Evolutionary conservation across 495 filamentous ascomycete genomes (phyloP), one percentile per base, ranked within the genome.

Genomic region (Thermothielavioides terrestris): DNA sequence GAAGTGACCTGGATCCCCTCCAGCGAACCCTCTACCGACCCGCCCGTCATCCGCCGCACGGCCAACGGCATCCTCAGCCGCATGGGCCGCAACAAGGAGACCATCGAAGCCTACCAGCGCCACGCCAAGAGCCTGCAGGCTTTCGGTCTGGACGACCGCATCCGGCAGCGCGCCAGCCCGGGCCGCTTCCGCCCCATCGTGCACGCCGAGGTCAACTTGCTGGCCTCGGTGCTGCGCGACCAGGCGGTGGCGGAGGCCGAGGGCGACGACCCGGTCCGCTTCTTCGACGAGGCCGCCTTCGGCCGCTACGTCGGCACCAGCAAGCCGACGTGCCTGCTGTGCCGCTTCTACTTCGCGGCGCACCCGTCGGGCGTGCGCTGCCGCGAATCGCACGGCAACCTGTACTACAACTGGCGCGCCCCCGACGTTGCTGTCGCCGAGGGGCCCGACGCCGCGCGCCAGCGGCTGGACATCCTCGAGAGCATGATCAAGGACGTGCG

Each of bases 321-420:
- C 56, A 73, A 73, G 50, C 67, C 70, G 2, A 63, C 67, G 0
- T 73, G 70, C 32, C 56, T 53, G 2, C 62, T 69, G 8, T 72
- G 69, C 42, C 5, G 39, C 1, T 44, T 58, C 10, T 73, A 69
- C 27, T 65, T 71, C 30, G 27, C 21, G 4, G 39, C 39, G 0
- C 62, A 68, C n/a, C 37, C 40, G 2, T 46, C 35, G 1, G 43
- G 59, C 0, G 52, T 68, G 2, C 35, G 52, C 6, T 51, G 60
- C 9, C 67, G 68, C 9, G 15, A 28, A 12, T 49, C 57, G 0
- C 67, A 68, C 30, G 30, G 54, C 10, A 72, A 68, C 38, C 14
- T 68, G 21, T 71, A 73, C 45, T 11, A 51, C 41, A 63, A 65
- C 34, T 73, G 68, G 68, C 56, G 58, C 2, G 18, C 58, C 0